Percentiles rank a stretch among this genome's conserved stretches.
Evolutionary conservation across 2,329 filamentous ascomycete genomes (phyloP).

Genomic region (Trichoderma sp.): DNA sequence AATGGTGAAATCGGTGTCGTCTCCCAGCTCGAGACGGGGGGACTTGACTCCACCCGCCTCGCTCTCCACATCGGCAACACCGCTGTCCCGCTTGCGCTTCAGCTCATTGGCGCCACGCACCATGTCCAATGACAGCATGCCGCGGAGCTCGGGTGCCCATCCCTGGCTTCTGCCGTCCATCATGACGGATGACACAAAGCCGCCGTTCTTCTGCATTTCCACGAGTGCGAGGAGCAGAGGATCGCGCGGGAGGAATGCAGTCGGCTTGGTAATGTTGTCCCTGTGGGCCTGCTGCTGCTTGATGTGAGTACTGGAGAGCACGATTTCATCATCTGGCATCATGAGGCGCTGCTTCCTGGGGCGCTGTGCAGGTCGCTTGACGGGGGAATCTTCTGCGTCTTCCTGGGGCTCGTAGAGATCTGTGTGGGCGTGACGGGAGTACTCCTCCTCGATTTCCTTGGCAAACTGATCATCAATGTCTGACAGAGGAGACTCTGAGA

Average conservation of each 20-base stretch:
- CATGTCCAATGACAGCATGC: conserved; percentile 85
- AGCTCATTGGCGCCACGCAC: conserved; percentile 76
- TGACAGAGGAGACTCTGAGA: conserved; percentile 70
- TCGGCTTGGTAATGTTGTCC: conserved; percentile 80
- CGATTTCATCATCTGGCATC: conserved; percentile 77
- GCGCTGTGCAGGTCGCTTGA: conserved; percentile 71
- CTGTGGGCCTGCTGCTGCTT: conserved; percentile 84
- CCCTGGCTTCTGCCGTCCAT: conserved; percentile 74
- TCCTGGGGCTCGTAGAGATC: conserved; percentile 65
- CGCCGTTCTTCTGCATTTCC: conserved; percentile 88
- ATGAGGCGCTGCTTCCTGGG: conserved; percentile 78
- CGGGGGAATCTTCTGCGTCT: conserved; percentile 59
- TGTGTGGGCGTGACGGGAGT: conserved; percentile 54
- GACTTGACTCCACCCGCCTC: conserved; percentile 67
- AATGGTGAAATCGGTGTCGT: conserved; percentile 60
- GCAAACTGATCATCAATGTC: conserved; percentile 68
- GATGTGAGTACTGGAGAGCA: conserved; percentile 75
- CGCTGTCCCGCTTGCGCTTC: conserved; percentile 92
- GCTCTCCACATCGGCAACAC: conserved; percentile 75
- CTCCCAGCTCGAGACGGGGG: conserved; percentile 68
- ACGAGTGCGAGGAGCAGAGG: conserved; percentile 84
- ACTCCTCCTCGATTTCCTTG: conserved; percentile 61
- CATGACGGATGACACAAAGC: conserved; percentile 85
- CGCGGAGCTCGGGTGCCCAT: conserved; percentile 91
- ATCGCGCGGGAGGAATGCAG: conserved; percentile 83